These are phyloP conservation scores for Lepiota venenata DNA, from an alignment of 768 basidiomycete genomes.

Conservation along the genomic window DNA sequence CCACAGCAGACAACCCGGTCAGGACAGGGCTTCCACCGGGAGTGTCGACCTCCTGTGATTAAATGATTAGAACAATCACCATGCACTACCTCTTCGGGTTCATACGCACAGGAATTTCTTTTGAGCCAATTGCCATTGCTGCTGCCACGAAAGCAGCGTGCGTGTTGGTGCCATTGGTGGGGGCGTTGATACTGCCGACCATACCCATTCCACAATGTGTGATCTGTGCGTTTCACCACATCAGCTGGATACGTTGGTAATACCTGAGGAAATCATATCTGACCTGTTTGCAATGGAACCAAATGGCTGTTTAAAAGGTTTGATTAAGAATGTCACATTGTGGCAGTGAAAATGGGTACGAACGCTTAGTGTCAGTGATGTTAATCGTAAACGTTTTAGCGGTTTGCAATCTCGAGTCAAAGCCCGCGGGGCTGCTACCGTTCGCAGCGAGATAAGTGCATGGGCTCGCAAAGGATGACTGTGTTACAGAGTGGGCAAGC, in stretches of 20 bases:
- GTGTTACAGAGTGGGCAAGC: constrained; percentile 51
- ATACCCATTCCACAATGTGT: constrained; percentile 50
- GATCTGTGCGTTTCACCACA: constrained; percentile 12
- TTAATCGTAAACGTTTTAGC: constrained; percentile 41
- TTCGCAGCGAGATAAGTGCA: constrained; percentile 46
- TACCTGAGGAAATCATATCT: background rate
- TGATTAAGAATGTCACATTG: background rate
- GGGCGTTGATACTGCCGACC: constrained; percentile 31
- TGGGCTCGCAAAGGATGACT: constrained; percentile 50
- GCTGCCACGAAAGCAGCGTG: constrained; percentile 10
- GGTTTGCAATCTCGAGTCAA: constrained; percentile 49
- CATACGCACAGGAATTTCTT: constrained; percentile 9
- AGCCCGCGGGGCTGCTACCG: constrained; percentile 36
- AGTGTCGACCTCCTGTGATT: constrained; percentile 11
- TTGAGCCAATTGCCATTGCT: constrained; percentile 13
- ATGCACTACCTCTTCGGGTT: background rate
- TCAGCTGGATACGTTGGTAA: background rate
- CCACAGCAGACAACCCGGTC: constrained; percentile 8
- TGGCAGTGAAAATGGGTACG: constrained; percentile 16
- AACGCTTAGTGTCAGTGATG: constrained; percentile 44
- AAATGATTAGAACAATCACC: background rate
- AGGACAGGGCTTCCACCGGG: constrained; percentile 11
- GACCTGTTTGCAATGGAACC: constrained; percentile 52
- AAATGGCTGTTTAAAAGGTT: constrained; percentile 37
- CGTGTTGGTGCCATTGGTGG: constrained; percentile 13